Conservation (phyloP, 192 early-diverging fungal species). For the Helicostylum pulchrum region DNA sequence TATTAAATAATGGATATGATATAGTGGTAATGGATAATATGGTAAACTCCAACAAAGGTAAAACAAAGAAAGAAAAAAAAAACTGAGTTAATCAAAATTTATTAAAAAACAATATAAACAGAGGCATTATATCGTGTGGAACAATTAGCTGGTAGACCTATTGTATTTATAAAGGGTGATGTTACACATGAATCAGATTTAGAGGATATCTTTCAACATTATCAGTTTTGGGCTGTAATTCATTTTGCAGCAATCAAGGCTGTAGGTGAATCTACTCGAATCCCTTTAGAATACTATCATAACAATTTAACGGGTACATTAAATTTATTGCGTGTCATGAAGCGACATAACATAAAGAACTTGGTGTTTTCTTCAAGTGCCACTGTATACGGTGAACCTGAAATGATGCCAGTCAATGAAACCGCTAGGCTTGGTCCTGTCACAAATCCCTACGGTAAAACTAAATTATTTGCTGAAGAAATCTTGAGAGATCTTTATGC, state of each 20-base stretch:
- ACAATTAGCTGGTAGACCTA: slow-evolving; percentile 51
- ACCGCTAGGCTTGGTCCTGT: slow-evolving; percentile 68
- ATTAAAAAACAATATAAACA: slow-evolving; percentile 10
- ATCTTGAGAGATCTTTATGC: slow-evolving; percentile 73
- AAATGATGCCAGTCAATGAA: slow-evolving; percentile 67
- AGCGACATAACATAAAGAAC: slow-evolving; percentile 75
- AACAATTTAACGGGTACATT: slow-evolving; percentile 92
- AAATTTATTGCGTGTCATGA: slow-evolving; percentile 80
- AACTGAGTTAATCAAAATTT: too few relatives aligned
- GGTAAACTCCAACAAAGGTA: slow-evolving; percentile 60
- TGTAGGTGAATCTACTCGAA: slow-evolving; percentile 75
- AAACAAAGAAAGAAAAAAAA: slow-evolving; percentile 11
- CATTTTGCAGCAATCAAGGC: slow-evolving; percentile 90
- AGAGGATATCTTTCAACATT: slow-evolving; percentile 66
- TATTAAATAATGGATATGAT: slow-evolving; percentile 69
- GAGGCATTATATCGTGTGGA: slow-evolving; percentile 67
- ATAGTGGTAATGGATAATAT: slow-evolving; percentile 93
- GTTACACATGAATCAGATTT: slow-evolving; percentile 68
- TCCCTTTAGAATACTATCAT: slow-evolving; percentile 88
- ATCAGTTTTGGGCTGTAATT: slow-evolving; percentile 66
- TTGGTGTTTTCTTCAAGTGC: slow-evolving; percentile 95
- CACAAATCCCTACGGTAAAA: slow-evolving; percentile 91
- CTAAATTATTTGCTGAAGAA: slow-evolving; percentile 92
- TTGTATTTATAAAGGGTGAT: slow-evolving; percentile 77
- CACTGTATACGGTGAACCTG: slow-evolving; percentile 84